Evolutionary conservation across 2,329 filamentous ascomycete genomes (phyloP), one percentile per base, ranked within the genome.

Genomic region (Cladosporium sp.): DNA sequence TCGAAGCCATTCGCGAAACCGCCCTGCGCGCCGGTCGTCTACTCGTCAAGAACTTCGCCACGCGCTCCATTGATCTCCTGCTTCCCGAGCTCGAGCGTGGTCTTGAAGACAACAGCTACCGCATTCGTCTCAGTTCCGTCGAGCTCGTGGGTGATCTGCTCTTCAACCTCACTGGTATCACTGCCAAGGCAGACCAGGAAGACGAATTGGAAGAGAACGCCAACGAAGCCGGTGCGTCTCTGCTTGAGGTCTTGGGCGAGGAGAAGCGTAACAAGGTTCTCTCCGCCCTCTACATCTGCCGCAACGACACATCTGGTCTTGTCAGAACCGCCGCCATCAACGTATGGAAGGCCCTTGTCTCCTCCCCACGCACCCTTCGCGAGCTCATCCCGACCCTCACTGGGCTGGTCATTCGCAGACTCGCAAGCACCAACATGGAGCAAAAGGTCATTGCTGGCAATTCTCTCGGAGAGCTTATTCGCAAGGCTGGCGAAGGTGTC

Each of bases 391-490:
- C 93, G 38, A 96, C 90, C 1, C 84, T 98, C 53, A 95, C 90
- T 5, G 91, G 96, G 67, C 83, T 98, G 56, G 86, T 98, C 60
- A 97, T 98, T 66, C 84, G 88, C 53, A 87, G 93, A 42, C 80
- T 98, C 59, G 93, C 90, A 55, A 97, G 91, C 67, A 86, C 91
- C 39, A 97, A 96, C 65, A 91, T 95, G 85, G 93, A 98, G 69
- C 93, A 98, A 70, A 97, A 96, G 75, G 86, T 95, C 60, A 98
- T 98, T 75, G 93, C 94, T 58, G 92, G 92, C 67, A 97, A 97
- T 68, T 90, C 93, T 42, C 78, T 98, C 50, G 93, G 93, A 64
- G 93, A 98, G 67, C 82, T 98, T 58, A 97, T 98, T 63, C 85
- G 93, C 62, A 96, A 95, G 71, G 92, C 93, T 62, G 93, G 94